Percentiles rank a stretch among this genome's conserved stretches.
Evolutionary conservation across 176 grass and related monocot genomes (phyloP).

Genomic region (Chloris gayana): DNA sequence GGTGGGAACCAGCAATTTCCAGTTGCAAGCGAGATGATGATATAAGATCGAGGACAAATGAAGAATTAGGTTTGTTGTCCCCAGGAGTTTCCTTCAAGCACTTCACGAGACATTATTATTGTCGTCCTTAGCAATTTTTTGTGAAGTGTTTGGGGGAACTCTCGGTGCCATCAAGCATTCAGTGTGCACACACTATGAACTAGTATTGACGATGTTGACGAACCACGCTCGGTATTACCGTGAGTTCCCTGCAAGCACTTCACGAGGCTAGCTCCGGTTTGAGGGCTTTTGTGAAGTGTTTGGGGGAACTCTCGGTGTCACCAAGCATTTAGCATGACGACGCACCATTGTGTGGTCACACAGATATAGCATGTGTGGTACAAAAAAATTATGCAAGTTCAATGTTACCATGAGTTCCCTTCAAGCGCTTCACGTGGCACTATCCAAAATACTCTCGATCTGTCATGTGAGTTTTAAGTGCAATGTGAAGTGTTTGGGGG

Average conservation of each 20-base stretch:
- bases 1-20: neutral
- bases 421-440: conserved; percentile 29
- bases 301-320: conserved; percentile 53
- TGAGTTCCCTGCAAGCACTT: conserved; percentile 58
- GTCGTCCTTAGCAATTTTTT: neutral
- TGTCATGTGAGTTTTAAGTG: neutral
- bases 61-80: conserved; percentile 40
- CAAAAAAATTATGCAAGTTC: neutral
- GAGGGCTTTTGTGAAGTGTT: conserved; percentile 46
- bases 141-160: conserved; percentile 66
- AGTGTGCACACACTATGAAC: neutral
- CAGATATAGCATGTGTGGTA: neutral
- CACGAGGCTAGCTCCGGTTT: neutral
- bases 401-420: conserved; percentile 38
- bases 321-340: conserved; percentile 4
- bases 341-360: fast-evolving
- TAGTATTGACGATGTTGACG: neutral
- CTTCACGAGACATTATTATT: conserved; percentile 1
- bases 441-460: neutral
- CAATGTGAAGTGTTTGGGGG: conserved; percentile 50
- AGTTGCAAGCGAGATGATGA: neutral
- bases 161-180: conserved; percentile 26
- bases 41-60: neutral
- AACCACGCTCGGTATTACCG: conserved; percentile 25
- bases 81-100: conserved; percentile 54